Percentiles rank a stretch among this genome's conserved stretches.
Conservation (phyloP, 768 basidiomycete species). For the Hebeloma cylindrosporum region DNA sequence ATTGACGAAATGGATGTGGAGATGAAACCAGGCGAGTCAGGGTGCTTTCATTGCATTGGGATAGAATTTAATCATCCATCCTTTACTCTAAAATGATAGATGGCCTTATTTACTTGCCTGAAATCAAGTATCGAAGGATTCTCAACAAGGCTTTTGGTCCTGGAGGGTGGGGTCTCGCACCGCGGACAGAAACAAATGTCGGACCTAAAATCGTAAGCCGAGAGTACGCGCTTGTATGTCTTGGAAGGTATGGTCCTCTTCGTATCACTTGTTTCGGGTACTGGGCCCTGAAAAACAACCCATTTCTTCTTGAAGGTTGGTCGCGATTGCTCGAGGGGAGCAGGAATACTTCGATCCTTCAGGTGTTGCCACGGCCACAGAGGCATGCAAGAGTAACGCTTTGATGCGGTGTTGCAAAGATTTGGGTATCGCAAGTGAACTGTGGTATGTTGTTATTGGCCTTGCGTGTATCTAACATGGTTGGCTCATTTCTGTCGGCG, state of each 20-base stretch:
- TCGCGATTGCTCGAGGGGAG: conserved; percentile 90
- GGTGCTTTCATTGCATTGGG: background rate
- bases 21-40: conserved; percentile 82
- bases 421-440: conserved; percentile 91
- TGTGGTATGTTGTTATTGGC: conserved; percentile 66
- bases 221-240: conserved; percentile 92
- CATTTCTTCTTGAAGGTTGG: conserved; percentile 52
- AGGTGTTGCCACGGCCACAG: conserved; percentile 90
- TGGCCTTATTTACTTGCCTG: conserved; percentile 91
- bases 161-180: conserved; percentile 96
- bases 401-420: conserved; percentile 98
- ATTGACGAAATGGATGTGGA: conserved; percentile 81
- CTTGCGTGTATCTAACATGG: background rate
- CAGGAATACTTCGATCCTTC: conserved; percentile 94
- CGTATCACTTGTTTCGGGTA: background rate
- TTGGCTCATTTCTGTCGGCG: background rate
- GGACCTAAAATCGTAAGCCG: conserved; percentile 84
- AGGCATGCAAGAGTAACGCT: conserved; percentile 95
- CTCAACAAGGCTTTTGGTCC: conserved; percentile 94
- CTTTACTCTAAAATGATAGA: conserved; percentile 44
- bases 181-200: conserved; percentile 89
- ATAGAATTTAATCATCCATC: conserved; percentile 1
- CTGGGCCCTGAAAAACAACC: background rate
- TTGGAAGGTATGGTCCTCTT: conserved; percentile 66
- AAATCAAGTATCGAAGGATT: conserved; percentile 93